A percentile compares a stretch with the other conserved stretches of the same genome.
These are phyloP conservation scores for Salvia sclarea DNA, from an alignment of 305 asterid species.

Conservation along the genomic window DNA sequence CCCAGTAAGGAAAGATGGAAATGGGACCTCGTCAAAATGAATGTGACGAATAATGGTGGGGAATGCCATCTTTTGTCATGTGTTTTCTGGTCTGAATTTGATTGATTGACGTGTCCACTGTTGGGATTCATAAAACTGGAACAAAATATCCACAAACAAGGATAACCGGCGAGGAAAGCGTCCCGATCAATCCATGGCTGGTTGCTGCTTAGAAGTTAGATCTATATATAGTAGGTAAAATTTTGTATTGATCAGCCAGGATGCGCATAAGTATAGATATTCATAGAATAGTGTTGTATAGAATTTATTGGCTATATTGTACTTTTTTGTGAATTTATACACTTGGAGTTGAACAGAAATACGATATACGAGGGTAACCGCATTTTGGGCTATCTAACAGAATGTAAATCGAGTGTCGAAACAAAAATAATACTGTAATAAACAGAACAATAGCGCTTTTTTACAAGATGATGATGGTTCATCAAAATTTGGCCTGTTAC, in stretches of 20 bases:
- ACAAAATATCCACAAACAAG: not conserved
- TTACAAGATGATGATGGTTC: too few species aligned
- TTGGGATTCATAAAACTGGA: not conserved
- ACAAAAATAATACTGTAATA: too few species aligned
- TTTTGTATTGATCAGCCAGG: not conserved
- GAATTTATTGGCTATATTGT: constrained; percentile 19
- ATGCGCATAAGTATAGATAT: constrained; percentile 4
- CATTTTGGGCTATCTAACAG: too few species aligned
- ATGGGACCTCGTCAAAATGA: constrained; percentile 9
- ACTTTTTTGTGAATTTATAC: not conserved
- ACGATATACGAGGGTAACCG: too few species aligned
- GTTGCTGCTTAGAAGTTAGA: too few species aligned
- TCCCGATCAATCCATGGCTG: too few species aligned
- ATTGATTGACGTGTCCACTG: constrained; percentile 22
- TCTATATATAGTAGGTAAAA: not conserved
- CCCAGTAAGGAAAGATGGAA: not conserved
- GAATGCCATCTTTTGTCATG: constrained; percentile 1
- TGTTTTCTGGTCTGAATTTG: constrained; percentile 13
- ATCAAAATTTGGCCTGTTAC: too few species aligned
- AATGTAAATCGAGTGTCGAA: too few species aligned
- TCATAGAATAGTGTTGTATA: constrained; percentile 26
- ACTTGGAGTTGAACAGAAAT: constrained; percentile 14
- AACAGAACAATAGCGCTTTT: too few species aligned
- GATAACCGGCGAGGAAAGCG: too few species aligned
- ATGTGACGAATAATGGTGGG: constrained; percentile 1